Conservation (phyloP, 352 stramenopile species). For the Phytophthora pinifolia region DNA sequence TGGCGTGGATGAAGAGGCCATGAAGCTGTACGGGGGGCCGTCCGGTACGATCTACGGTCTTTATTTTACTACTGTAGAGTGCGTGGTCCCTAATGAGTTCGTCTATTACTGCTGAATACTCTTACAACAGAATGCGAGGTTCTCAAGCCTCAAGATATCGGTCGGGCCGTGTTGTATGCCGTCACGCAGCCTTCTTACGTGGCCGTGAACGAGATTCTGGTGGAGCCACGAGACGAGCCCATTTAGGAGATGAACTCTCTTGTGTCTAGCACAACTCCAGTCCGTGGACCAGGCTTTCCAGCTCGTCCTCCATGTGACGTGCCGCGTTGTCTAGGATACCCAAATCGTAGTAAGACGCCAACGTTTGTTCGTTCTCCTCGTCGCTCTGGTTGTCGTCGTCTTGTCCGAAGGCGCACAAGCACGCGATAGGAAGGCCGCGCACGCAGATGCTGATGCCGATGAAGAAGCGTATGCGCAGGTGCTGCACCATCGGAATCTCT, state of each 20-base stretch:
- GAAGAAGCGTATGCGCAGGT: constrained; percentile 54
- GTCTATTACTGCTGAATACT: constrained; percentile 19
- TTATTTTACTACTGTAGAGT: too few relatives aligned
- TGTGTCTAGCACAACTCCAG: constrained; percentile 39
- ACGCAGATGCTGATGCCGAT: constrained; percentile 50
- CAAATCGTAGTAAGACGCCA: constrained; percentile 40
- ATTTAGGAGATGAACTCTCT: too few relatives aligned
- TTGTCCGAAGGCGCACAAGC: constrained; percentile 56
- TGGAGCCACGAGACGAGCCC: constrained; percentile 88
- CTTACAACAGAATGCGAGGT: constrained; percentile 64
- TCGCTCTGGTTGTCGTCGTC: constrained; percentile 26
- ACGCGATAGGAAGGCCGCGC: constrained; percentile 53
- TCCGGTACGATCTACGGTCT: constrained; percentile 39
- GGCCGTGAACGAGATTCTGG: constrained; percentile 90
- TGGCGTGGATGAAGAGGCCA: constrained; percentile 68
- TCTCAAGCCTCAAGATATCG: constrained; percentile 85
- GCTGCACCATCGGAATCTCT: constrained; percentile 59
- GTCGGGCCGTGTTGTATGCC: constrained; percentile 85
- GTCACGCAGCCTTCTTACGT: constrained; percentile 86
- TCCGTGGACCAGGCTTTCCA: constrained; percentile 47
- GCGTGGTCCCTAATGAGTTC: constrained; percentile 22
- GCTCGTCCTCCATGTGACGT: constrained; percentile 44
- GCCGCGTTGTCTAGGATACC: constrained; percentile 41
- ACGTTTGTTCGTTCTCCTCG: constrained; percentile 19
- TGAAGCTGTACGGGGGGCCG: constrained; percentile 55